A percentile compares a stretch with the other conserved stretches of the same genome.
Evolutionary conservation across 1,139 yeast species (phyloP).

Genomic region (Saccharomyces hybrid): DNA sequence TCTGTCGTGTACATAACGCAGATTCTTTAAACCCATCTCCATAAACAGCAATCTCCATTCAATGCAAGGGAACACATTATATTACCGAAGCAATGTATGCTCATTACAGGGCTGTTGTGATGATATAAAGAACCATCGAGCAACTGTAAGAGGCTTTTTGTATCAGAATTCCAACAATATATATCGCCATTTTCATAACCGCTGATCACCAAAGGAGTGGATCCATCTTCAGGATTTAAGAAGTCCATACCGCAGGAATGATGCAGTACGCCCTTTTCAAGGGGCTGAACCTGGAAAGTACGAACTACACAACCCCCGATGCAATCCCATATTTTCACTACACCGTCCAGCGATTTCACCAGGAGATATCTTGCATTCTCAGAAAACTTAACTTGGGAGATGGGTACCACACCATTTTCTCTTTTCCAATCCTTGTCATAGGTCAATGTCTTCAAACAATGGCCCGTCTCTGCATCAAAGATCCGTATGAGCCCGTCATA

Average conservation of each 20-base stretch:
- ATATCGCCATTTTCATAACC: conserved; percentile 61
- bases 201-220: conserved; percentile 37
- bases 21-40: conserved; percentile 18
- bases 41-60: conserved; percentile 34
- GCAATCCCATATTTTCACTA: conserved; percentile 74
- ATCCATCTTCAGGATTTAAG: conserved; percentile 26
- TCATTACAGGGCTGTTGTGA: conserved; percentile 39
- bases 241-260: conserved; percentile 44
- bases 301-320: conserved; percentile 71
- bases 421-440: conserved; percentile 53
- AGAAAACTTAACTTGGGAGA: conserved; percentile 62
- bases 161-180: conserved; percentile 67
- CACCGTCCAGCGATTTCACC: conserved; percentile 76
- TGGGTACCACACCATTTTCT: conserved; percentile 63
- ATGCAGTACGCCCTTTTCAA: conserved; percentile 12
- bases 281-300: conserved; percentile 41
- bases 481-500: conserved; percentile 83
- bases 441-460: conserved; percentile 82
- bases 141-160: conserved; percentile 29
- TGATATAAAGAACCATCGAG: conserved; percentile 26
- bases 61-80: conserved; percentile 41
- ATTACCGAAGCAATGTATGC: conserved; percentile 38
- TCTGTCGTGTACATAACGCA: not conserved
- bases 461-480: conserved; percentile 85
- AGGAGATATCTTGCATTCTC: conserved; percentile 79